Base-by-base conservation (phyloP, 228 moss, liverwort and hornwort genomes). In the Sphagnum fallax region DNA sequence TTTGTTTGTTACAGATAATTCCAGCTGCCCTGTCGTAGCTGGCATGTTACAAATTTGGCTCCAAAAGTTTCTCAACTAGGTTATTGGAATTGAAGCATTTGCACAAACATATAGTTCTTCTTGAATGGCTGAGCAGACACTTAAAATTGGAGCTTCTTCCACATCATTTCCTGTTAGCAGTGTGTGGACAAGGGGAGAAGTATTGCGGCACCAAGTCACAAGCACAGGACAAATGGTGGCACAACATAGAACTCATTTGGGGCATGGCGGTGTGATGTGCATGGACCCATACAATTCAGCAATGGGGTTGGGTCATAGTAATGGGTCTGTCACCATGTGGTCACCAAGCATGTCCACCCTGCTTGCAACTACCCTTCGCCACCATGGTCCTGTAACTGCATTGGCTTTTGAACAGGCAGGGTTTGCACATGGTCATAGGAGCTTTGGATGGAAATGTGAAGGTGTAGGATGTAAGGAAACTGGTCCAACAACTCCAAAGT, bases 251-350 rank as follows among this genome's bases (percentile, higher is more conserved):
- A 85, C 90, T 5, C 90, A 79, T 71, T 80, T 93, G 69, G 97
- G 93, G 63, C 82, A 88, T 15, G 87, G 93, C 18, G 90, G 82
- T 50, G 93, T 90, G 47, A 77, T 98, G 69, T 81, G 83, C 8
- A 92, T 93, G 93, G 93, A 98, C 57, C 91, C 97, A 4, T 90
- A 91, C 75, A 98, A 93, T 68, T 87, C 93, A 18, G 86, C 92
- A 10, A 52, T 98, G 62, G 91, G 97, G 11, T 74, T 98, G 71
- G 97, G 97, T 49, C 97, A 98, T 83, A 86, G 84, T 62, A 91
- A 92, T 52, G 97, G 97, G 14, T 91, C 93, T 50, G 87, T 98
- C 64, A 90, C 88, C 48, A 93, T 98, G 97, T 98, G 97, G 97
- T 91, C 90, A 69, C 97, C 97, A 59, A 93, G 93, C 72, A 85